Base-by-base conservation (phyloP, 202 grass and related monocot genomes). In the Eragrostis tef region DNA sequence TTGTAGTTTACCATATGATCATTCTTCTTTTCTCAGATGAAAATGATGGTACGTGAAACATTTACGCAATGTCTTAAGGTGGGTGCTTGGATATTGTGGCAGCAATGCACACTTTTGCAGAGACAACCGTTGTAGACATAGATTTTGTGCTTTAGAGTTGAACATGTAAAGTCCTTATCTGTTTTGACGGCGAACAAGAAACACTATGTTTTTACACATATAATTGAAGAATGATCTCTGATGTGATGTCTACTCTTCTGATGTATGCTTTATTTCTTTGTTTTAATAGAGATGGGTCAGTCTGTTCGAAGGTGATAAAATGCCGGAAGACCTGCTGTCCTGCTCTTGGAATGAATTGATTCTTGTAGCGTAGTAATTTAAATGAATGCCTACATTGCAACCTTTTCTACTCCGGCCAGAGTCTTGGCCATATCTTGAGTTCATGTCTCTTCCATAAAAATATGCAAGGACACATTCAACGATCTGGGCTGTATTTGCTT, bases 31-130 rank as follows among this genome's bases (percentile, higher is more conserved):
- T 93, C 53, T 81, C 89, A 93, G 94, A 93, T 97, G 89, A 97
- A 89, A 89, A 82, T 94, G 94, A 94, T 93, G 94, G 86, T 89
- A 97, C 89, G 94, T 97, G 91, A 94, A 86, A 89, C 81, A 85
- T 90, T 89, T 95, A 88, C 85, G 51, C 90, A 82, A 47, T 90
- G 71, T 79, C 85, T 92, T 87, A 81, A 90, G 84, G 84, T 85
- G 60, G 79, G 84, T 79, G 67, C 77, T 65, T 85, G 76, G 82
- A 83, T 89, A 59, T 79, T 69, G 56, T 83, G 76, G 65, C 63
- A 84, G 51, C 42, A 64, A 81, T 77, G 68, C 74, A 45, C 17
- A 43, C 54, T 67, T 61, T 84, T 41, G 34, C 59, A 16, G 31
- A 0, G 0, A 22, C 25, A 70, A 44, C 27, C 26, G 5, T 70